Conservation (phyloP, 306 rosid species). For the Ormosia emarginata region DNA sequence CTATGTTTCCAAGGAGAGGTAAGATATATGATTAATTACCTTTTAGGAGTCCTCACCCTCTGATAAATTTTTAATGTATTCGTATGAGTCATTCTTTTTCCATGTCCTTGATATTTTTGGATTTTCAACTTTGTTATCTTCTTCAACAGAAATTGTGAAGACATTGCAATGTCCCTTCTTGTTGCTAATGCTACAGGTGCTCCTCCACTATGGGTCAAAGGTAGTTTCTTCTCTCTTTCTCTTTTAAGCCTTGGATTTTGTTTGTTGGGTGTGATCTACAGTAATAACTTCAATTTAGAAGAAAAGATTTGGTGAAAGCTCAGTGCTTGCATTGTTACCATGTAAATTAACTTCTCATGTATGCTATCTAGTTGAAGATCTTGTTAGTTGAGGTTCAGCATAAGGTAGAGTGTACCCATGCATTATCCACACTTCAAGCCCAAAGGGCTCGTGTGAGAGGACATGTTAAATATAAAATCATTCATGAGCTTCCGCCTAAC, state of each 20-base stretch:
- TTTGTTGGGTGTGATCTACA: background rate
- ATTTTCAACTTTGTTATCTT: background rate
- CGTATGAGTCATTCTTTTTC: background rate
- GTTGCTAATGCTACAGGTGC: conserved; percentile 50
- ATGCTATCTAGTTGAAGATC: background rate
- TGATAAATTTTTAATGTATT: background rate
- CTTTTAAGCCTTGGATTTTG: background rate
- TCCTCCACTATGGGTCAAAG: conserved; percentile 66
- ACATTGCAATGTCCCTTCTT: conserved; percentile 60
- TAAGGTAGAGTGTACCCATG: background rate
- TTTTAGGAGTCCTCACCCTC: background rate
- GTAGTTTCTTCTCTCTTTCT: conserved; percentile 23
- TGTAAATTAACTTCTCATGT: background rate
- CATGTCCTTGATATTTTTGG: background rate
- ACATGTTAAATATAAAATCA: no score
- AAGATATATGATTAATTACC: conserved; percentile 9
- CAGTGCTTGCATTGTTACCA: background rate
- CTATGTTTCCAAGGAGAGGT: conserved; percentile 49
- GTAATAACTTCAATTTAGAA: background rate
- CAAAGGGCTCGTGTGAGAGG: background rate
- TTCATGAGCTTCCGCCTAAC: background rate
- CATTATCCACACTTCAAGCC: background rate
- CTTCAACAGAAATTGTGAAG: conserved; percentile 50
- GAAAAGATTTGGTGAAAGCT: background rate
- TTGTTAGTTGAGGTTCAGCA: background rate